A percentile compares a stretch with the other conserved stretches of the same genome.
Conservation (phyloP, 768 basidiomycete species). For the Wakefieldia striispora region DNA sequence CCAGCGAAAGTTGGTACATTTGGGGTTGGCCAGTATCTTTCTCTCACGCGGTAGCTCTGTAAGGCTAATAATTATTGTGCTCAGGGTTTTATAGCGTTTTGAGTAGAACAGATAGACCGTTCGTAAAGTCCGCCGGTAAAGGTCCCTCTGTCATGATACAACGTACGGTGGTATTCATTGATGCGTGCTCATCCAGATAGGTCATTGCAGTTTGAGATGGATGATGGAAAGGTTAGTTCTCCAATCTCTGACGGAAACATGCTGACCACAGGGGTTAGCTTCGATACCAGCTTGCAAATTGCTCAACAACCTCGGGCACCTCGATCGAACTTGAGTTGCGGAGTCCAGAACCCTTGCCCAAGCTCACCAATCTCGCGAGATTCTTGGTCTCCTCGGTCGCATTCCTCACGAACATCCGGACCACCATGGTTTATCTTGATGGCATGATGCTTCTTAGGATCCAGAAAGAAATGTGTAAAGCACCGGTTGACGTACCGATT, state of each 20-base stretch:
- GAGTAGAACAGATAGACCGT: slow-evolving; percentile 15
- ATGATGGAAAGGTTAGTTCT: slow-evolving; percentile 8
- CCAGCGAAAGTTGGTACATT: slow-evolving; percentile 17
- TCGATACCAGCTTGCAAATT: not conserved
- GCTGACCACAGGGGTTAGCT: slow-evolving; percentile 6
- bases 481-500: not conserved
- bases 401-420: slow-evolving; percentile 1
- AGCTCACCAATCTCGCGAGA: slow-evolving; percentile 4
- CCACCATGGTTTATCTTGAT: slow-evolving; percentile 5
- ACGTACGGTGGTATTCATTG: not conserved
- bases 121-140: slow-evolving; percentile 12
- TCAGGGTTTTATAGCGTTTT: slow-evolving; percentile 19
- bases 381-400: slow-evolving; percentile 14
- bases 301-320: not conserved
- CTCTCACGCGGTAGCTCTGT: not conserved
- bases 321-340: slow-evolving; percentile 9
- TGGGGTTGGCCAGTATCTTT: slow-evolving; percentile 16
- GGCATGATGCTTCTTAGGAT: not conserved
- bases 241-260: not conserved
- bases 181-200: slow-evolving; percentile 2
- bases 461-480: not conserved
- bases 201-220: slow-evolving; percentile 11
- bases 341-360: slow-evolving; percentile 4
- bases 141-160: not conserved
- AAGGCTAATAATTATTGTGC: not conserved